Evolutionary conservation across 2,329 filamentous ascomycete genomes (phyloP).

Genomic region (Tolypocladium inflatum): DNA sequence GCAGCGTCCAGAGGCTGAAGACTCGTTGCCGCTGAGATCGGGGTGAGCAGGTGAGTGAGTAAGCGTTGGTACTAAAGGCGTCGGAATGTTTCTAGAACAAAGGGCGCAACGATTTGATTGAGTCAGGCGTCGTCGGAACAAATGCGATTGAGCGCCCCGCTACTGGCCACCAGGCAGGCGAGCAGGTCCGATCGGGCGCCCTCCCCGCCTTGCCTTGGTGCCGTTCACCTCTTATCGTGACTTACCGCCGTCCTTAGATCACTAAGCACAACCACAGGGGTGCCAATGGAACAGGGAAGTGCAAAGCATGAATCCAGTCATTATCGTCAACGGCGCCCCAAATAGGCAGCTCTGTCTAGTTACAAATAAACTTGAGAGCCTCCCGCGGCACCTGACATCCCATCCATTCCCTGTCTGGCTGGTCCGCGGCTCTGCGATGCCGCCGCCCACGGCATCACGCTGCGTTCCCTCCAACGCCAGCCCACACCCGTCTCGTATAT

Average conservation of each 20-base stretch:
- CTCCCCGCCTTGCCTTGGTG: background rate
- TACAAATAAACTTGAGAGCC: background rate
- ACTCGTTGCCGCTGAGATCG: background rate
- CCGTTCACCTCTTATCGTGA: background rate
- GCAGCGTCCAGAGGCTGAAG: background rate
- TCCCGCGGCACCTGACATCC: background rate
- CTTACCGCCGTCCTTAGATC: background rate
- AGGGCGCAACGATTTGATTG: background rate
- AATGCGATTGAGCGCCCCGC: background rate
- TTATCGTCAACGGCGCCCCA: constrained; percentile 3
- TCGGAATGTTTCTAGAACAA: background rate
- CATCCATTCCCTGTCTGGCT: background rate
- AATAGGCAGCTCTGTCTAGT: background rate
- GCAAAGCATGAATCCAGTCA: background rate
- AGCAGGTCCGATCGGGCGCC: background rate
- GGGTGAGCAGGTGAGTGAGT: background rate
- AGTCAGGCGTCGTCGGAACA: background rate
- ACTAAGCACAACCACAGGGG: background rate
- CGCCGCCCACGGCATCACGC: background rate
- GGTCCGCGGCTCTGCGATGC: background rate
- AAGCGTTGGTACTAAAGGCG: background rate
- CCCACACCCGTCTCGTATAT: constrained; percentile 7
- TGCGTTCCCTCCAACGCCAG: constrained; percentile 3
- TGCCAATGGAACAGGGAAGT: background rate
- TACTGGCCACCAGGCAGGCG: background rate